phyloP scores from a whole-genome alignment of 108 stramenopile genomes.

The Conticribra guillardii region DNA sequence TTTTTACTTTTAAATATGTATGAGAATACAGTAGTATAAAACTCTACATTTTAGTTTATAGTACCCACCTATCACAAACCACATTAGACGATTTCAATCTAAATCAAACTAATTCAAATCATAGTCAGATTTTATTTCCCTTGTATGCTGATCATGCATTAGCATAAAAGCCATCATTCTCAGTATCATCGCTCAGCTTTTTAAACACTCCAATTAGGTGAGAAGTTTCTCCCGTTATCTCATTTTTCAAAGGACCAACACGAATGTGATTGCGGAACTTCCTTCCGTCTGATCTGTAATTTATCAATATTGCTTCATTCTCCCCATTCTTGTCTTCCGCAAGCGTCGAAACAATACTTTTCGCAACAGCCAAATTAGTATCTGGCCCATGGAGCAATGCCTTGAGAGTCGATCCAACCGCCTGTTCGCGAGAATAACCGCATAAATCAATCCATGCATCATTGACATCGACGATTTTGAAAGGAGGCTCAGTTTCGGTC shows the following conservation, averaged over 20 bases:
- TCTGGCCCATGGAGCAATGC: constrained; percentile 60
- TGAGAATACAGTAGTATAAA: too few species aligned
- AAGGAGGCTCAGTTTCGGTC: constrained; percentile 21
- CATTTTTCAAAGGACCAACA: constrained; percentile 59
- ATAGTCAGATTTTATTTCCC: too few species aligned
- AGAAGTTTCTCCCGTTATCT: constrained; percentile 29
- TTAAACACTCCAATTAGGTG: constrained; percentile 73
- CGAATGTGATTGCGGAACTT: constrained; percentile 71
- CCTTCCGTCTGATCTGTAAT: constrained; percentile 70
- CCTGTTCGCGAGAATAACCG: constrained; percentile 29
- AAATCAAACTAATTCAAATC: too few species aligned
- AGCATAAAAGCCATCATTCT: neutral
- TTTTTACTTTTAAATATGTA: too few species aligned
- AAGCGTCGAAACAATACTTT: constrained; percentile 47
- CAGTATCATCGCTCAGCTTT: constrained; percentile 38
- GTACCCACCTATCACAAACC: too few species aligned
- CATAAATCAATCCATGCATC: constrained; percentile 27
- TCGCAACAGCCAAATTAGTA: constrained; percentile 54
- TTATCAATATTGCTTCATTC: constrained; percentile 61
- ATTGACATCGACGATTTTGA: constrained; percentile 35
- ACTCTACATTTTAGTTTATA: too few species aligned
- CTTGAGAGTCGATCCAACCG: constrained; percentile 25
- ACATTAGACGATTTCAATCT: too few species aligned
- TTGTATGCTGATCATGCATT: neutral
- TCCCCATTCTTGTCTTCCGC: constrained; percentile 41